A percentile compares a stretch with the other conserved stretches of the same genome.
Evolutionary conservation across 1,139 yeast species (phyloP).

Genomic region (Zygosaccharomyces pseudobailii): DNA sequence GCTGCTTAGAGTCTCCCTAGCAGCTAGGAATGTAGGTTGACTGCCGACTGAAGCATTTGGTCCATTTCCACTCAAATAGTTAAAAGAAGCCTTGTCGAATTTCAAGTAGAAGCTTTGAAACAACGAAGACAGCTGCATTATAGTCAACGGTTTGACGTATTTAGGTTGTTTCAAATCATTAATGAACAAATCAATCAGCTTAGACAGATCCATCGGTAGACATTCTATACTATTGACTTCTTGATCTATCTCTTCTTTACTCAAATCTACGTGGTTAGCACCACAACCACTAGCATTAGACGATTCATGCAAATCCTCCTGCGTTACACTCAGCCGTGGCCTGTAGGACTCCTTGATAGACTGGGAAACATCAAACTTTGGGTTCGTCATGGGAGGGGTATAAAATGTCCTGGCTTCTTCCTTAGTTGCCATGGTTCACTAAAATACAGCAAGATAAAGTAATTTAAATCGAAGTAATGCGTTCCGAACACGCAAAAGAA

Average conservation of each 20-base stretch:
- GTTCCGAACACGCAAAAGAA: not conserved
- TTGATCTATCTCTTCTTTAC: constrained; percentile 23
- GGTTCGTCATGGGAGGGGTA: constrained; percentile 31
- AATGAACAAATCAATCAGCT: constrained; percentile 41
- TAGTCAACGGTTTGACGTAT: constrained; percentile 49
- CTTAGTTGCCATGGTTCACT: constrained; percentile 2
- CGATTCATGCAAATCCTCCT: constrained; percentile 9
- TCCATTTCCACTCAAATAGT: constrained; percentile 15
- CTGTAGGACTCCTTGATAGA: constrained; percentile 30
- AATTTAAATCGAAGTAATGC: not conserved
- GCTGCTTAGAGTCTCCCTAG: constrained; percentile 30
- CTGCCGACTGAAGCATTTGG: constrained; percentile 1
- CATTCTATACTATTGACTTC: constrained; percentile 16
- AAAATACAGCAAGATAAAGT: not conserved
- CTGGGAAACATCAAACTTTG: constrained; percentile 25
- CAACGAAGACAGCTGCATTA: constrained; percentile 46
- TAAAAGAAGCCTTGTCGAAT: constrained; percentile 30
- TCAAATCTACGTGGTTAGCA: constrained; percentile 8
- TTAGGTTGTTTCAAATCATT: constrained; percentile 51
- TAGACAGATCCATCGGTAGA: constrained; percentile 37
- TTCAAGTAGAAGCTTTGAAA: constrained; percentile 49
- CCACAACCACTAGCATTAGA: constrained; percentile 2
- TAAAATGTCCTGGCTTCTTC: constrained; percentile 21
- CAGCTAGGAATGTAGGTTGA: constrained; percentile 18
- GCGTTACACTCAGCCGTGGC: constrained; percentile 8